Conservation (phyloP, 768 basidiomycete genomes). For the Galerina sulciceps region DNA sequence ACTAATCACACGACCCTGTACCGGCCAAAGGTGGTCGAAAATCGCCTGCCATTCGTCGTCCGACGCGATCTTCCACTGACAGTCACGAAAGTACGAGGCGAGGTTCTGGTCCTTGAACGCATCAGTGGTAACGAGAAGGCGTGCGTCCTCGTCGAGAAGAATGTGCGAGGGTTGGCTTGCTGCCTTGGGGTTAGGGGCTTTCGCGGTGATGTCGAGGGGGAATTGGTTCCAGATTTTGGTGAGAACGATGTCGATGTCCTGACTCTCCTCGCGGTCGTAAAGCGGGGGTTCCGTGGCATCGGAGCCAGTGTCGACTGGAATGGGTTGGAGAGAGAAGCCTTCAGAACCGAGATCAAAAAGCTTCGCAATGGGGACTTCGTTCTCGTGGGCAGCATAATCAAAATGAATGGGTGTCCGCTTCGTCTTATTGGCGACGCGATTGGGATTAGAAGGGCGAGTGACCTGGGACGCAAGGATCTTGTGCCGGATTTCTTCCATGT, state of each 20-base stretch:
- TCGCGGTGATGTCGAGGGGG: constrained; percentile 16
- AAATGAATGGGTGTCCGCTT: background rate
- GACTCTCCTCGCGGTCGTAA: background rate
- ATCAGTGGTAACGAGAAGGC: background rate
- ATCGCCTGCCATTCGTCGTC: background rate
- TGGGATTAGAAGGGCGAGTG: background rate
- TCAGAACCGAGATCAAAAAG: background rate
- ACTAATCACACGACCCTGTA: background rate
- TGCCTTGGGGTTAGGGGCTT: constrained; percentile 11
- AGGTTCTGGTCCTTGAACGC: background rate
- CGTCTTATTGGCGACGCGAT: constrained; percentile 1
- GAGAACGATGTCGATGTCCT: constrained; percentile 9
- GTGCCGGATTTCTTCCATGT: background rate
- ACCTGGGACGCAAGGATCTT: background rate
- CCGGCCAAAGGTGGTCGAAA: background rate
- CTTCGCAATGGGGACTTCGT: background rate
- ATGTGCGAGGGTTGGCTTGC: constrained; percentile 6
- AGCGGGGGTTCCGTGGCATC: background rate
- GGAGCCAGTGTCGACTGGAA: background rate
- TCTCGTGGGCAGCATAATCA: background rate
- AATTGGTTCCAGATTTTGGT: constrained; percentile 18
- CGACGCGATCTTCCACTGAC: background rate
- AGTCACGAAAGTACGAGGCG: background rate
- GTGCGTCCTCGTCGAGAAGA: background rate
- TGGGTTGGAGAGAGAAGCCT: background rate